Conservation (phyloP, 164 flowering plant species). For the Platanus orientalis region DNA sequence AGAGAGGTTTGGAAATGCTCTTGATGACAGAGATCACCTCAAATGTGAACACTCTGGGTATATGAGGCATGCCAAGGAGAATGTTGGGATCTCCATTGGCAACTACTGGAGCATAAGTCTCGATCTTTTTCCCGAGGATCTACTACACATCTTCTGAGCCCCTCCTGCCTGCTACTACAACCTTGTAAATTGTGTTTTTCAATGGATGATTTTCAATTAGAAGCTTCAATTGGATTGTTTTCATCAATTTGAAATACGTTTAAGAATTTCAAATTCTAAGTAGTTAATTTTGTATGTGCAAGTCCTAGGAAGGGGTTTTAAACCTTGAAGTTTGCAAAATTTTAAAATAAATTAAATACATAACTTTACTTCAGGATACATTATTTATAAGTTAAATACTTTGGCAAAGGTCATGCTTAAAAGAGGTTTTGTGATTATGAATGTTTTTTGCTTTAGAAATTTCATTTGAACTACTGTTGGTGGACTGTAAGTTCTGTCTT, state of each 20-base stretch:
- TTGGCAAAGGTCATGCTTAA: background rate
- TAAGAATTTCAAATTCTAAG: background rate
- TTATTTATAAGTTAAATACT: background rate
- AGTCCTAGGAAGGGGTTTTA: background rate
- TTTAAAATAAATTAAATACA: background rate
- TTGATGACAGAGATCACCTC: too few relatives aligned
- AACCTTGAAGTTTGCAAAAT: background rate
- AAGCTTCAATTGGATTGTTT: background rate
- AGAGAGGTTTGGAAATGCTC: too few relatives aligned
- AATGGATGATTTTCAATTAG: background rate
- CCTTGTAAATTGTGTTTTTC: background rate
- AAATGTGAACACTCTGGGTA: too few relatives aligned
- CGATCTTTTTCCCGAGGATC: too few relatives aligned
- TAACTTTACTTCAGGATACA: background rate
- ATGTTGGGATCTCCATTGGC: too few relatives aligned
- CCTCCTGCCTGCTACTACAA: too few relatives aligned
- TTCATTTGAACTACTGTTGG: background rate
- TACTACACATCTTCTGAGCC: too few relatives aligned
- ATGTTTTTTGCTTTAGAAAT: background rate
- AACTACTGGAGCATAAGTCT: too few relatives aligned
- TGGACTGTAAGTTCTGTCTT: slow-evolving; percentile 1
- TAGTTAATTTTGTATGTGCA: background rate
- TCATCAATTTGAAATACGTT: too few relatives aligned
- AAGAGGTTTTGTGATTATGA: background rate
- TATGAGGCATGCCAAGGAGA: too few relatives aligned